Percentiles rank a stretch among this genome's conserved stretches.
phyloP scores from a whole-genome alignment of 257 asterid genomes.

The Misopates orontium region DNA sequence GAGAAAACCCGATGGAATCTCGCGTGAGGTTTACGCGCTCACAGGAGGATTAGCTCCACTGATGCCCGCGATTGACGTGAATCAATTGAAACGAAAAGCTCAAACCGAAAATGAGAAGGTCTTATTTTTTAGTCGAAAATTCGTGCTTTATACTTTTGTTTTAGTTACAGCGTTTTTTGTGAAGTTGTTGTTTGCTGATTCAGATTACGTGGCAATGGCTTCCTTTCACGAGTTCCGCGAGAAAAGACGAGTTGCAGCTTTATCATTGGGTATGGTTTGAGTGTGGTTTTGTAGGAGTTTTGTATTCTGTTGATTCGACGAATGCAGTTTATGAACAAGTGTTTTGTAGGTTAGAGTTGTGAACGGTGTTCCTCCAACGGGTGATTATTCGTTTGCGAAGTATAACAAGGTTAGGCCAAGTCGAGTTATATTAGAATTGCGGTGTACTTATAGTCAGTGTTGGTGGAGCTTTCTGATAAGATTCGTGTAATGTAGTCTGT shows the following conservation, averaged over 20 bases:
- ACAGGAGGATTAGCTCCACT: slow-evolving; percentile 92
- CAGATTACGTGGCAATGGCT: slow-evolving; percentile 99
- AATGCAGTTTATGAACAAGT: slow-evolving; percentile 10
- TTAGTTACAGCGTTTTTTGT: not conserved
- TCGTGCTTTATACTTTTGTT: not conserved
- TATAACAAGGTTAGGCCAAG: slow-evolving; percentile 69
- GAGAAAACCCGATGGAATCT: slow-evolving; percentile 96
- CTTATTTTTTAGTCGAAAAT: not conserved
- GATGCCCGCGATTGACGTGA: slow-evolving; percentile 77
- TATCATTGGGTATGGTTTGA: slow-evolving; percentile 77
- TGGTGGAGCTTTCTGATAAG: slow-evolving; percentile 18
- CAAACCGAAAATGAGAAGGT: slow-evolving; percentile 90
- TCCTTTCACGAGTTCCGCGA: slow-evolving; percentile 83
- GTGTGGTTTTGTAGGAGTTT: not conserved
- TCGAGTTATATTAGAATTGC: no score
- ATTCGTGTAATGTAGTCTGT: slow-evolving; percentile 63
- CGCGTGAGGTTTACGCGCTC: slow-evolving; percentile 97
- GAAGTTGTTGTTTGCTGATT: slow-evolving; percentile 10
- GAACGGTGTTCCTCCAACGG: slow-evolving; percentile 86
- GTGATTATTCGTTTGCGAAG: slow-evolving; percentile 95
- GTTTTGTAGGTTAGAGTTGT: slow-evolving; percentile 86
- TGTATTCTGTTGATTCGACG: not conserved
- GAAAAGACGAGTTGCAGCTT: slow-evolving; percentile 84
- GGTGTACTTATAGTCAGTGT: slow-evolving; percentile 11
- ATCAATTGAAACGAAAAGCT: slow-evolving; percentile 69